Base-by-base conservation (phyloP, 768 basidiomycete genomes). In the Russula earlei region DNA sequence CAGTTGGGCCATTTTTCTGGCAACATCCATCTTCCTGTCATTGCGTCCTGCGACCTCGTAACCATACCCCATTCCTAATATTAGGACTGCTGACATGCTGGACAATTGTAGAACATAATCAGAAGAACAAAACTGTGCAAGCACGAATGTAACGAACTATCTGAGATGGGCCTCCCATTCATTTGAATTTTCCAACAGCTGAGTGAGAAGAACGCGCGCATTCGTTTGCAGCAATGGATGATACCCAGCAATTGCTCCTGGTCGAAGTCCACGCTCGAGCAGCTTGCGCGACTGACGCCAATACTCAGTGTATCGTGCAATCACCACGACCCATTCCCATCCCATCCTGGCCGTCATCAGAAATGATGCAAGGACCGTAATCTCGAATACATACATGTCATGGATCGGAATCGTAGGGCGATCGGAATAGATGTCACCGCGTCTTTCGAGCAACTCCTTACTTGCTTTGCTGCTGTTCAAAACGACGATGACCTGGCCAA, bases 401-500 rank as follows among this genome's bases (percentile, higher is more conserved):
- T 6, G 6, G 8, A 55, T 38, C 6, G 44, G 22, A 12, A 38
- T 12, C 5, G 14, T 27, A 20, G 45, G 36, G 29, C 54, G 54
- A 36, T 34, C 37, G 7, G 54, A 47, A n/a, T 47, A 55, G n/a
- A 74, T 43, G 3, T 43, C 42, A 27, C 24, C 14, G 8, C 42
- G 42, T 25, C 15, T 43, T 43, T 43, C 42, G 5, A 43, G 24
- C 4, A 43, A 24, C 15, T 43, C 42, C 17, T 43, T 43, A 15
- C 4, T 43, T 17, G 25, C 25, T 10, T 43, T 27, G 24, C 25
- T 12, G 22, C 24, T 15, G 27, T 43, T 24, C 14, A 43, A 43
- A 25, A 43, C 42, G 24, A 43, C 14, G 5, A 43, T 25, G 24
- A 43, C 42, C 17, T 27, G 42, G 24, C 74, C 72, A 29, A 82